phyloP scores from a whole-genome alignment of 345 rosid species.

The Pistacia atlantica region DNA sequence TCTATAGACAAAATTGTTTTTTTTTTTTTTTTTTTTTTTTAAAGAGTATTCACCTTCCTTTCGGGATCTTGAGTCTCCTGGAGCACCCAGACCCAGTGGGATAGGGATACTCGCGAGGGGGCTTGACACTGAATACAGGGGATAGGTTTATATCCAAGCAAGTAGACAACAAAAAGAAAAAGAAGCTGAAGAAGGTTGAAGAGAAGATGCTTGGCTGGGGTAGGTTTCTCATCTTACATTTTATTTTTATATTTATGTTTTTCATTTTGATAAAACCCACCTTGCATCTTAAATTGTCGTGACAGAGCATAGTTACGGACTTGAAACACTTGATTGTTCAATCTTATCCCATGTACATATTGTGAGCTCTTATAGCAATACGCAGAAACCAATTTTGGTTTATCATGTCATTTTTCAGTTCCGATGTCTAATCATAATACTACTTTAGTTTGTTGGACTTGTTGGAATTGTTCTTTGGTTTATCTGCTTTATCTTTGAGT shows the following conservation, averaged over 20 bases:
- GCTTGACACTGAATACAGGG: conserved; percentile 53
- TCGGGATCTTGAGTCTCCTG: no score
- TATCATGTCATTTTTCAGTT: neutral
- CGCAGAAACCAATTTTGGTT: conserved; percentile 3
- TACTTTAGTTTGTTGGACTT: no score
- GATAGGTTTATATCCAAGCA: conserved; percentile 79
- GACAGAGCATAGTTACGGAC: neutral
- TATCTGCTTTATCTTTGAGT: no score
- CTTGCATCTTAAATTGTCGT: conserved; percentile 7
- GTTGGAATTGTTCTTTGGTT: no score
- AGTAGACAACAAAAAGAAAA: conserved; percentile 66
- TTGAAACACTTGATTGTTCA: neutral
- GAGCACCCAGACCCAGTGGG: no score
- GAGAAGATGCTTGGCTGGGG: conserved; percentile 79
- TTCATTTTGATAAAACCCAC: no score
- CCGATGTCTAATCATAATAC: no score
- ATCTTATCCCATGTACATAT: neutral
- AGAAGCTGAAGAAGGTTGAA: no score
- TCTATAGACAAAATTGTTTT: no score
- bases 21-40: no score
- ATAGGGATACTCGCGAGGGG: no score
- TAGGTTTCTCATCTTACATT: conserved; percentile 32
- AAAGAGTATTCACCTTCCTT: no score
- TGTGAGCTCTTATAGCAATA: neutral
- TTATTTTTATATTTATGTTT: neutral